phyloP scores from a whole-genome alignment of 2,329 filamentous ascomycete genomes.

The Fusarium longipes region DNA sequence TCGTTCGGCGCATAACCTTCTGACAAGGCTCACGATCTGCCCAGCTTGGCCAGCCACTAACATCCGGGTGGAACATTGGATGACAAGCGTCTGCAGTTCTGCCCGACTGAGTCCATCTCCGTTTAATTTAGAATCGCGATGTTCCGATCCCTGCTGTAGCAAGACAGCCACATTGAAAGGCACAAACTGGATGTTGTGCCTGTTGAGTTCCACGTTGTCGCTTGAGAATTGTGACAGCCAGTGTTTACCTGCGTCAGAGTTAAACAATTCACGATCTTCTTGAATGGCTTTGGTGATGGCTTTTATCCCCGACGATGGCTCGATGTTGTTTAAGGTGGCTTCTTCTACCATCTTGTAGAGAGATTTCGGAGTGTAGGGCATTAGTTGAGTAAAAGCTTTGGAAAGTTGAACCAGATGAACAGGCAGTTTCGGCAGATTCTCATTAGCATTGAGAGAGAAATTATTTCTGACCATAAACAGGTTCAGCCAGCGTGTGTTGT shows the following conservation, averaged over 20 bases:
- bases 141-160: conserved; percentile 4
- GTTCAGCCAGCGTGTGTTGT: conserved; percentile 48
- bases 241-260: conserved; percentile 47
- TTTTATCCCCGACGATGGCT: conserved; percentile 36
- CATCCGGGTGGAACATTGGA: not conserved
- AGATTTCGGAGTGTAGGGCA: conserved; percentile 26
- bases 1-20: not conserved
- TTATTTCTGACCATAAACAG: conserved; percentile 49
- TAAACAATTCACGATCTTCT: conserved; percentile 37
- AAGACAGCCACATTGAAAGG: conserved; percentile 3
- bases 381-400: conserved; percentile 23
- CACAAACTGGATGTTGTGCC: not conserved
- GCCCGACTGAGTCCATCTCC: not conserved
- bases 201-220: not conserved
- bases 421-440: conserved; percentile 45
- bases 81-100: conserved; percentile 20
- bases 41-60: not conserved
- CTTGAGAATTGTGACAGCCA: conserved; percentile 46
- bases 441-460: conserved; percentile 34
- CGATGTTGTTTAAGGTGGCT: conserved; percentile 40
- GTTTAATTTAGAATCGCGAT: conserved; percentile 10
- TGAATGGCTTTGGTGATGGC: conserved; percentile 43
- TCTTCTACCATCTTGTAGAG: conserved; percentile 35
- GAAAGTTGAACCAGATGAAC: conserved; percentile 21
- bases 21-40: conserved; percentile 3